Conservation (phyloP, 106 monocot species). For the Allium cepa region DNA sequence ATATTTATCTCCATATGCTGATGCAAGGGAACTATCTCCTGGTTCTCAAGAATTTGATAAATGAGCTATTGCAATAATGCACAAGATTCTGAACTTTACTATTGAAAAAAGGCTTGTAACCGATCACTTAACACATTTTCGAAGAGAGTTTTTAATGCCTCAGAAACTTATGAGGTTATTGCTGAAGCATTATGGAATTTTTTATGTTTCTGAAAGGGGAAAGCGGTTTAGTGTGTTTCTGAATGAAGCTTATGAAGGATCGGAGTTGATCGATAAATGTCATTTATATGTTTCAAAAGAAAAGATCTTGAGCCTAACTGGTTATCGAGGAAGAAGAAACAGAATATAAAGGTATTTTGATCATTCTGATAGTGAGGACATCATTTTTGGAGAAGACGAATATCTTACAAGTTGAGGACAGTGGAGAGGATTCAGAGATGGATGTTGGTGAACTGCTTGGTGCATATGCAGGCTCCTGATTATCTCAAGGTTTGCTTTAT, state of each 20-base stretch:
- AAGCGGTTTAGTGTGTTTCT: slow-evolving; percentile 74
- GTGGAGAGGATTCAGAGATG: slow-evolving; percentile 17
- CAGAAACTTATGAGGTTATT: slow-evolving; percentile 93
- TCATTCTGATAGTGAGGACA: slow-evolving; percentile 25
- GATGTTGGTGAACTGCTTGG: slow-evolving; percentile 16
- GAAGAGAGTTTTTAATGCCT: slow-evolving; percentile 79
- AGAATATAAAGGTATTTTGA: slow-evolving; percentile 35
- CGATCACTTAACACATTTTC: slow-evolving; percentile 84
- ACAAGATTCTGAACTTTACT: slow-evolving; percentile 87
- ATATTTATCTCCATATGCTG: slow-evolving; percentile 81
- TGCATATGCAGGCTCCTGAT: too few relatives aligned
- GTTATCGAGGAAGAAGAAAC: slow-evolving; percentile 69
- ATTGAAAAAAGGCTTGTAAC: slow-evolving; percentile 88
- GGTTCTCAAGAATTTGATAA: slow-evolving; percentile 86
- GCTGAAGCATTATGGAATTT: slow-evolving; percentile 83
- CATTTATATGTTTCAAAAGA: slow-evolving; percentile 85
- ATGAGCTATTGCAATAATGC: slow-evolving; percentile 78
- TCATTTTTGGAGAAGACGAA: slow-evolving; percentile 14
- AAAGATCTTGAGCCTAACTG: slow-evolving; percentile 57
- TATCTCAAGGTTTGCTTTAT: too few relatives aligned
- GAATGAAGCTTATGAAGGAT: slow-evolving; percentile 75
- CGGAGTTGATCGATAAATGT: slow-evolving; percentile 62
- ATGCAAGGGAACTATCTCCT: slow-evolving; percentile 41
- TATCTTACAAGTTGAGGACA: slow-evolving; percentile 25
- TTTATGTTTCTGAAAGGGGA: slow-evolving; percentile 94